phyloP scores from a whole-genome alignment of 139 green algal species.

The Chlorella vulgaris region DNA sequence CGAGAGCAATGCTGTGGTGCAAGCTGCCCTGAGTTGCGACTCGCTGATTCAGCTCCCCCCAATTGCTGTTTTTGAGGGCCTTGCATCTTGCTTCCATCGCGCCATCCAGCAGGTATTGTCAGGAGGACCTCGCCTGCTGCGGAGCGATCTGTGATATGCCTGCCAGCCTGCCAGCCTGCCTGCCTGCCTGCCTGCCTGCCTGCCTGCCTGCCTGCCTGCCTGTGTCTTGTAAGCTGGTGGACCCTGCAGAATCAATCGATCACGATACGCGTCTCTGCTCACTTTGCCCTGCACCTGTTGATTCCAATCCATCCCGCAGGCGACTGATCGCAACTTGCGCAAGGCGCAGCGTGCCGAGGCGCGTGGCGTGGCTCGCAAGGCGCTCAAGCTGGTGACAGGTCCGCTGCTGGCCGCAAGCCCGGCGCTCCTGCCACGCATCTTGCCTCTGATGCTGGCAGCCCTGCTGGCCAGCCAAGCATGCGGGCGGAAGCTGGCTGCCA shows the following conservation, averaged over 20 bases:
- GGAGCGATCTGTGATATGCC: too few relatives aligned
- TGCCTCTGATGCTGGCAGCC: slow-evolving; percentile 11
- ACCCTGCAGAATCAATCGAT: not conserved
- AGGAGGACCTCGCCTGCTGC: not conserved
- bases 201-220: too few relatives aligned
- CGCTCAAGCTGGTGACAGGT: slow-evolving; percentile 28
- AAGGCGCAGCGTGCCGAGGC: slow-evolving; percentile 30
- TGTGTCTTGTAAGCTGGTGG: not conserved
- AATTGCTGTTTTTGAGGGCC: slow-evolving; percentile 23
- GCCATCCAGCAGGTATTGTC: slow-evolving; percentile 10
- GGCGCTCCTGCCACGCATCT: not conserved
- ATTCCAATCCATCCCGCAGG: not conserved
- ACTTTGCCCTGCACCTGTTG: not conserved
- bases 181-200: too few relatives aligned
- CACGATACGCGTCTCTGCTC: not conserved
- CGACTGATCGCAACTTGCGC: not conserved
- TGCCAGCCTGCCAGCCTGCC: too few relatives aligned
- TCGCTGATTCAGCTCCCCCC: slow-evolving; percentile 24
- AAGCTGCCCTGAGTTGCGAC: slow-evolving; percentile 12
- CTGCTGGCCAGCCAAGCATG: slow-evolving; percentile 2
- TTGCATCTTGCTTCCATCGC: slow-evolving; percentile 12
- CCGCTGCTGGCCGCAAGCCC: slow-evolving; percentile 6
- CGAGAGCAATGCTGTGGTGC: slow-evolving; percentile 46
- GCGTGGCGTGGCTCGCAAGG: slow-evolving; percentile 29
- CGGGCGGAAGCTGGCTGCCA: slow-evolving; percentile 19